These are phyloP conservation scores for Blastobotrys niveus DNA, from an alignment of 1,139 yeast genomes.

Conservation along the genomic window DNA sequence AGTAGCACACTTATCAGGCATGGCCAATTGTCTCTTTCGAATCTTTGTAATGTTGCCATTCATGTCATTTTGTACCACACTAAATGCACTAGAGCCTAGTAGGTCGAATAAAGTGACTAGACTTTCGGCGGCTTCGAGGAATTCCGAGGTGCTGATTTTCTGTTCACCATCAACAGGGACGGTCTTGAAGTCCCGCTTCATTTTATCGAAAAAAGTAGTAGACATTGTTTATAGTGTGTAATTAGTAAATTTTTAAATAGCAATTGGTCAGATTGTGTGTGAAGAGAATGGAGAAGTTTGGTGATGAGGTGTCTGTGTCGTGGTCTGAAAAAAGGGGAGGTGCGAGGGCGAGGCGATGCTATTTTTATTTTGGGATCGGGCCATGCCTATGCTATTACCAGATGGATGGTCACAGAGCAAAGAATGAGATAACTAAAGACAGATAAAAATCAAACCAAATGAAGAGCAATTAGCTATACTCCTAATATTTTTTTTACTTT, in stretches of 20 bases:
- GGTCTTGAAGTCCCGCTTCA: conserved; percentile 67
- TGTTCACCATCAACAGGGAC: conserved; percentile 50
- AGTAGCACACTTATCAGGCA: conserved; percentile 59
- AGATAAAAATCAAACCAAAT: too few relatives aligned
- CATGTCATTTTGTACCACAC: conserved; percentile 84
- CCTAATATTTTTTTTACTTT: neutral
- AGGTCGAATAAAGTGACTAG: conserved; percentile 77
- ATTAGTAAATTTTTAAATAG: neutral
- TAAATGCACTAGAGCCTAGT: conserved; percentile 78
- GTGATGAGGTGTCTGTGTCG: neutral
- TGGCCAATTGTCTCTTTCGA: conserved; percentile 56
- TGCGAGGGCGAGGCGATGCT: neutral
- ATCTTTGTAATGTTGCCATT: conserved; percentile 78
- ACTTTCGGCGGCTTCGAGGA: conserved; percentile 79
- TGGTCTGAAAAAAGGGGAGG: neutral
- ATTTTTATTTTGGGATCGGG: too few relatives aligned
- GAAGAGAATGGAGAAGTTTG: neutral
- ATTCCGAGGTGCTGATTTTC: conserved; percentile 66
- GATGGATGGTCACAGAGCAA: too few relatives aligned
- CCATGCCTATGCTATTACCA: too few relatives aligned
- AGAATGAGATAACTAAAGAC: too few relatives aligned
- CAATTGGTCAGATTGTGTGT: too few relatives aligned
- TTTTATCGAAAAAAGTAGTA: conserved; percentile 65
- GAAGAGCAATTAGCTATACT: too few relatives aligned
- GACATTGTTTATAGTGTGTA: neutral